A percentile compares a stretch with the other conserved stretches of the same genome.
Evolutionary conservation across 225 moss, liverwort and hornwort species (phyloP).

Genomic region (Physcomitrium patens): DNA sequence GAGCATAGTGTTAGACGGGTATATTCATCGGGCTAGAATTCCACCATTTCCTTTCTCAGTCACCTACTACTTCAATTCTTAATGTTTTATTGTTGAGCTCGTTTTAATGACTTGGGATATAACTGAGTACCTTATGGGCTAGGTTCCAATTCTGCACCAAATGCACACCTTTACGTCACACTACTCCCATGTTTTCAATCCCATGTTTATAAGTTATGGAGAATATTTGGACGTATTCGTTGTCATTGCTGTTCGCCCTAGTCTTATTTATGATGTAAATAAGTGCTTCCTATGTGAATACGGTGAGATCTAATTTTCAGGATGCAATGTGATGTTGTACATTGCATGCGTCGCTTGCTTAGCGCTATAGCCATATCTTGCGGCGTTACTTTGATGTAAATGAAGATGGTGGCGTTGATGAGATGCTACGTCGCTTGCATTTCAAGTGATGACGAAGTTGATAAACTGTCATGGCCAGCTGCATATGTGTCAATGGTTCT

Average conservation of each 20-base stretch:
- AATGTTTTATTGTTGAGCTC: too few species aligned
- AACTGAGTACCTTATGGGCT: not conserved
- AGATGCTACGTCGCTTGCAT: slow-evolving; percentile 3
- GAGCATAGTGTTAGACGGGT: not conserved
- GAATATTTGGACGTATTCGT: not conserved
- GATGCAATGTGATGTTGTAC: slow-evolving; percentile 2
- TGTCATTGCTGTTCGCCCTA: not conserved
- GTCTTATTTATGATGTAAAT: not conserved
- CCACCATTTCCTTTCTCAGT: too few species aligned
- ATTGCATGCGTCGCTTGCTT: not conserved
- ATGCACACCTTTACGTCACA: slow-evolving; percentile 10
- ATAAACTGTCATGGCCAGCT: not conserved
- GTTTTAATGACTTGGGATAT: too few species aligned
- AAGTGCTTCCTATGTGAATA: not conserved
- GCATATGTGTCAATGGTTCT: not conserved
- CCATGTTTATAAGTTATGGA: slow-evolving; percentile 1
- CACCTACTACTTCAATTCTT: too few species aligned
- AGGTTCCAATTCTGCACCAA: not conserved
- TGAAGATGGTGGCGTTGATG: not conserved
- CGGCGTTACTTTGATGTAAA: not conserved
- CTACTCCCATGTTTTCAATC: not conserved
- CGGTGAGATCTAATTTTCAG: not conserved
- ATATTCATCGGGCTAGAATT: too few species aligned
- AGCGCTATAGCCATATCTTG: not conserved
- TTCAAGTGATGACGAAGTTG: slow-evolving; percentile 4